A percentile compares a stretch with the other conserved stretches of the same genome.
Conservation (phyloP, 768 basidiomycete genomes). For the Pleurotus tuoliensis region DNA sequence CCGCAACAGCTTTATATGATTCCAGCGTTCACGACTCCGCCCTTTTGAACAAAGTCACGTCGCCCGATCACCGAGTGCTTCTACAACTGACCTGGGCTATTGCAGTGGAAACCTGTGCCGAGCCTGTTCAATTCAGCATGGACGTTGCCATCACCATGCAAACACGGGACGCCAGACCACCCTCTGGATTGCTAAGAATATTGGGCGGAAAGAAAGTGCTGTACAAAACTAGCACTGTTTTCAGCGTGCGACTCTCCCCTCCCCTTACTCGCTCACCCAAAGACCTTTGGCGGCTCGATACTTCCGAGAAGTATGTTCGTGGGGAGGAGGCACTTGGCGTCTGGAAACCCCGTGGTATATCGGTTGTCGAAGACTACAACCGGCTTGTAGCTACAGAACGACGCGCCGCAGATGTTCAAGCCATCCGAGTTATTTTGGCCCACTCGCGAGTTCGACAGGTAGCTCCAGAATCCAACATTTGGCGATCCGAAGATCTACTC, state of each 20-base stretch:
- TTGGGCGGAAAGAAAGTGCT: slow-evolving; percentile 76
- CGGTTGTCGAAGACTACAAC: slow-evolving; percentile 83
- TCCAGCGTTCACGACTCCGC: slow-evolving; percentile 86
- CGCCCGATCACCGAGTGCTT: slow-evolving; percentile 71
- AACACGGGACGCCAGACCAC: slow-evolving; percentile 80
- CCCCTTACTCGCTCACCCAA: slow-evolving; percentile 81
- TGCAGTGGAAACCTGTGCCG: slow-evolving; percentile 76
- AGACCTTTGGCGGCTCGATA: slow-evolving; percentile 94
- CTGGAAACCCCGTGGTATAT: slow-evolving; percentile 89
- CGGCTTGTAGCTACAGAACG: slow-evolving; percentile 69
- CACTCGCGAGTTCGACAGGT: slow-evolving; percentile 46
- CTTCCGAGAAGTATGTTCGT: slow-evolving; percentile 89
- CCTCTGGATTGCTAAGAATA: slow-evolving; percentile 71
- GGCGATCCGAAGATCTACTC: slow-evolving; percentile 66
- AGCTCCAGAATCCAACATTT: slow-evolving; percentile 50
- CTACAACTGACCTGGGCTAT: slow-evolving; percentile 76
- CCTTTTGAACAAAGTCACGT: slow-evolving; percentile 82
- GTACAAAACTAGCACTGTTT: slow-evolving; percentile 78
- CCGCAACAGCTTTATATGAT: slow-evolving; percentile 84
- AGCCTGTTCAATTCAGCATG: slow-evolving; percentile 86
- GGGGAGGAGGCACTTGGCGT: slow-evolving; percentile 81
- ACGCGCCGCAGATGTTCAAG: slow-evolving; percentile 86
- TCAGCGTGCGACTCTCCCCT: slow-evolving; percentile 76
- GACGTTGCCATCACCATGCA: slow-evolving; percentile 85
- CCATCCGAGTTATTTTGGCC: slow-evolving; percentile 73